A percentile compares a stretch with the other conserved stretches of the same genome.
Evolutionary conservation across 352 stramenopile genomes (phyloP).

Genomic region (Globisporangium cystogenes): DNA sequence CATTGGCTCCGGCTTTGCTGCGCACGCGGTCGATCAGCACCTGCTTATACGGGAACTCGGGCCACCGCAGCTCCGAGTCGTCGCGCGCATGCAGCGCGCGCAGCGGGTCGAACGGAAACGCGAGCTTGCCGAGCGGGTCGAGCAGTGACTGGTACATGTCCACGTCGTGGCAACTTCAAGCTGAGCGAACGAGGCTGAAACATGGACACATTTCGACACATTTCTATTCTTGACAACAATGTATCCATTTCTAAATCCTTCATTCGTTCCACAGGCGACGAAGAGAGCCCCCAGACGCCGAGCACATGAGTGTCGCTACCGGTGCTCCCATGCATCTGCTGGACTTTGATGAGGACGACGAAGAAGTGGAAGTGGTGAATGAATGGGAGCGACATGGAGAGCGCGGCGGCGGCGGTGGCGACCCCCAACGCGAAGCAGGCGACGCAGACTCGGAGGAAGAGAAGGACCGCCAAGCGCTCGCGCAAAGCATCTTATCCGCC

Average conservation of each 20-base stretch:
- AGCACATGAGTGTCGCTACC: too few species aligned
- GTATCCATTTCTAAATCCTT: too few species aligned
- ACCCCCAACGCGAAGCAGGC: neutral
- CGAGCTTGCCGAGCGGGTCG: slow-evolving; percentile 27
- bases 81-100: slow-evolving; percentile 36
- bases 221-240: too few species aligned
- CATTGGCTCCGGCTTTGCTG: slow-evolving; percentile 19
- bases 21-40: slow-evolving; percentile 50
- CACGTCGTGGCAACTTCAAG: too few species aligned
- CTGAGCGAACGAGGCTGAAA: too few species aligned
- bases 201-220: too few species aligned
- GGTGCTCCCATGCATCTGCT: neutral
- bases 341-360: slow-evolving; percentile 1
- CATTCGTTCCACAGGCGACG: too few species aligned
- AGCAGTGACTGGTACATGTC: slow-evolving; percentile 55
- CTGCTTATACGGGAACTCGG: slow-evolving; percentile 69
- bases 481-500: neutral
- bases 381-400: too few species aligned
- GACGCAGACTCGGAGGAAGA: neutral
- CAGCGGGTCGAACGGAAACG: slow-evolving; percentile 57
- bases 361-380: too few species aligned
- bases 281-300: too few species aligned
- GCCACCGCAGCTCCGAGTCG: slow-evolving; percentile 40
- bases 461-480: neutral
- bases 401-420: too few species aligned